Evolutionary conservation across 305 asterid species (phyloP).

Genomic region (Fraxinus dipetala): DNA sequence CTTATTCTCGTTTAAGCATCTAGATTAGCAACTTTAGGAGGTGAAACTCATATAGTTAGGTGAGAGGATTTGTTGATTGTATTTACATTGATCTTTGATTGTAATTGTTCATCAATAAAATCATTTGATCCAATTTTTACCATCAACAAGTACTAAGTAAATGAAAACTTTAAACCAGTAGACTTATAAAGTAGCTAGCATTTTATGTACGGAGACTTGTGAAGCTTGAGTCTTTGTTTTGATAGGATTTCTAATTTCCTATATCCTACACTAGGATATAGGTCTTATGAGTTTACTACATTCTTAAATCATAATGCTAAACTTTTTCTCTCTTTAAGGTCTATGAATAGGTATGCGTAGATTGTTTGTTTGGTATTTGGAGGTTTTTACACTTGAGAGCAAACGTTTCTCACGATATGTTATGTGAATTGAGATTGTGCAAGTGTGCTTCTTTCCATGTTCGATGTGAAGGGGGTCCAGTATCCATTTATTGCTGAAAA

Average conservation of each 20-base stretch:
- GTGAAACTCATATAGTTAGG: no score
- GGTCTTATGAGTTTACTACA: background rate
- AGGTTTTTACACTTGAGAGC: conserved; percentile 19
- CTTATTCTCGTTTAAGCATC: no score
- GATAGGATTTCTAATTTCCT: background rate
- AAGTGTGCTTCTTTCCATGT: conserved; percentile 92
- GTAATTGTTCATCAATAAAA: no score
- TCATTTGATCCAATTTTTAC: no score
- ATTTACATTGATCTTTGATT: no score
- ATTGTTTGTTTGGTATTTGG: conserved; percentile 30
- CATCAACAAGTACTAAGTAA: background rate
- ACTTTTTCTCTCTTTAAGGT: background rate
- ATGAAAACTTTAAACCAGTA: background rate
- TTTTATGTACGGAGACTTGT: background rate
- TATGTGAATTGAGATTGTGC: conserved; percentile 68
- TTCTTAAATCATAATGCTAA: background rate
- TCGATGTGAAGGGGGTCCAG: conserved; percentile 67
- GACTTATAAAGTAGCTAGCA: background rate
- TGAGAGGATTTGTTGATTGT: no score
- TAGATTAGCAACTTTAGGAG: no score
- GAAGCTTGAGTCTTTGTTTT: conserved; percentile 1
- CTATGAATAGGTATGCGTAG: background rate
- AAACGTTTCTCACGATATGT: conserved; percentile 31
- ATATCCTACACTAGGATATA: background rate
- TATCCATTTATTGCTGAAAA: no score